Conservation (phyloP, 306 rosid species). For the Phaseolus lunatus region DNA sequence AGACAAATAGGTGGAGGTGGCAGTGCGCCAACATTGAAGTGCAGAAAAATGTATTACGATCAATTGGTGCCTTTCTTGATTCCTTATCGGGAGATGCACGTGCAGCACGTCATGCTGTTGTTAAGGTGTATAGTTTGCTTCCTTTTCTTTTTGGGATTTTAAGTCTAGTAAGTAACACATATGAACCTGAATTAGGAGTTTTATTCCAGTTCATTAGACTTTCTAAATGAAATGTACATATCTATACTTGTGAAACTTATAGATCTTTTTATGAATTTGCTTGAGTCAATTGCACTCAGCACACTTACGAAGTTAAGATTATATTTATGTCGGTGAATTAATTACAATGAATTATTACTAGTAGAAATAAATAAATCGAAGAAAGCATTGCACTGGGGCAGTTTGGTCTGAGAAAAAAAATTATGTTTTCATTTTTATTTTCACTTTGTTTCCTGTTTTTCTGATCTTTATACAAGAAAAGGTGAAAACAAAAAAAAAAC, state of each 20-base stretch:
- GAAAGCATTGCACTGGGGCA: not conserved
- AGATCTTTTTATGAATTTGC: not conserved
- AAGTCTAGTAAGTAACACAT: not conserved
- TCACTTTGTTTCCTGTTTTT: not conserved
- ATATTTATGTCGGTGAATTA: not conserved
- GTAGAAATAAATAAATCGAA: not conserved
- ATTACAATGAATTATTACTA: not conserved
- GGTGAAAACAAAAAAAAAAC: not conserved
- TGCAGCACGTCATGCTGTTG: slow-evolving; percentile 52
- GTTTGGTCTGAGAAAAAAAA: not conserved
- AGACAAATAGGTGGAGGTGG: slow-evolving; percentile 75
- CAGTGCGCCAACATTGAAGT: slow-evolving; percentile 74
- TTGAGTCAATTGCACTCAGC: not conserved
- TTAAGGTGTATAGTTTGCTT: slow-evolving; percentile 58
- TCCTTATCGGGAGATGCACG: slow-evolving; percentile 59
- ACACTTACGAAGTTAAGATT: not conserved
- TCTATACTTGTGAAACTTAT: not conserved
- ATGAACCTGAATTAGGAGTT: not conserved
- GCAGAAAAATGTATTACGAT: slow-evolving; percentile 74
- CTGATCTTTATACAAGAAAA: not conserved
- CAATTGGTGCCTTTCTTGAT: slow-evolving; percentile 70
- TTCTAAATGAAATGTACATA: not conserved
- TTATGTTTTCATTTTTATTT: not conserved
- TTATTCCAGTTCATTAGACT: not conserved
- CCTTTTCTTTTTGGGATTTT: not conserved